Percentiles rank a stretch among this genome's conserved stretches.
phyloP scores from a whole-genome alignment of 108 stramenopile genomes.

The Schizochytrium sp. region DNA sequence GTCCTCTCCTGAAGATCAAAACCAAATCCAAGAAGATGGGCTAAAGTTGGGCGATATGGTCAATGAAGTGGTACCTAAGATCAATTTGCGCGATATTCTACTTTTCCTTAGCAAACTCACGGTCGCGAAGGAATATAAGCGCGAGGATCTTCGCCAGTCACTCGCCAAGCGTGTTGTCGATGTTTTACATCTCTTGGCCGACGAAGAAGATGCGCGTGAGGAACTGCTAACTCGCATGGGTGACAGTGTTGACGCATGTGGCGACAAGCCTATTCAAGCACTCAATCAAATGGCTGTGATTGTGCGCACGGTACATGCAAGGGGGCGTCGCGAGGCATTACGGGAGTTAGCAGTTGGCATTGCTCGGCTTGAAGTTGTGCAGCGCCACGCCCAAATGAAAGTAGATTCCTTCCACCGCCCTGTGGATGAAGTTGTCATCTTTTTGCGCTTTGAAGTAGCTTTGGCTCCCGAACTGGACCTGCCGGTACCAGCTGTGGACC shows the following conservation, averaged over 20 bases:
- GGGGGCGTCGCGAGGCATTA: slow-evolving; percentile 24
- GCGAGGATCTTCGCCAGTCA: slow-evolving; percentile 11
- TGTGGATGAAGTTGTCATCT: slow-evolving; percentile 35
- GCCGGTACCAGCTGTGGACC: slow-evolving; percentile 5
- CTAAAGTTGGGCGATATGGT: background rate
- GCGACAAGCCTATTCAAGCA: slow-evolving; percentile 56
- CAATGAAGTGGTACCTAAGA: background rate
- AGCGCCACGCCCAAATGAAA: slow-evolving; percentile 38
- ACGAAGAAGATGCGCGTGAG: slow-evolving; percentile 28
- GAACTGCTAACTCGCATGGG: slow-evolving; percentile 45
- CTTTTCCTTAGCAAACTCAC: slow-evolving; percentile 40
- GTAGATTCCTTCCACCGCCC: background rate
- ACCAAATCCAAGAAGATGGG: too few relatives aligned
- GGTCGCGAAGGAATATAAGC: slow-evolving; percentile 39
- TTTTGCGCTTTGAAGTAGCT: slow-evolving; percentile 49
- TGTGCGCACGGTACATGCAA: slow-evolving; percentile 19
- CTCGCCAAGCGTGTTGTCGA: slow-evolving; percentile 45
- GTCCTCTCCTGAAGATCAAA: too few relatives aligned
- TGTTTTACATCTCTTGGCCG: slow-evolving; percentile 1
- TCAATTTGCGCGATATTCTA: background rate
- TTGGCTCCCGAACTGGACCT: background rate
- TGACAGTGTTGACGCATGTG: slow-evolving; percentile 51
- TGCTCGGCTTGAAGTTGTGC: slow-evolving; percentile 31
- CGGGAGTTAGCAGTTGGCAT: slow-evolving; percentile 36
- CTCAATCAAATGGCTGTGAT: slow-evolving; percentile 48